Conservation (phyloP, 2,329 filamentous ascomycete genomes). For the Cladobotryum mycophilum region DNA sequence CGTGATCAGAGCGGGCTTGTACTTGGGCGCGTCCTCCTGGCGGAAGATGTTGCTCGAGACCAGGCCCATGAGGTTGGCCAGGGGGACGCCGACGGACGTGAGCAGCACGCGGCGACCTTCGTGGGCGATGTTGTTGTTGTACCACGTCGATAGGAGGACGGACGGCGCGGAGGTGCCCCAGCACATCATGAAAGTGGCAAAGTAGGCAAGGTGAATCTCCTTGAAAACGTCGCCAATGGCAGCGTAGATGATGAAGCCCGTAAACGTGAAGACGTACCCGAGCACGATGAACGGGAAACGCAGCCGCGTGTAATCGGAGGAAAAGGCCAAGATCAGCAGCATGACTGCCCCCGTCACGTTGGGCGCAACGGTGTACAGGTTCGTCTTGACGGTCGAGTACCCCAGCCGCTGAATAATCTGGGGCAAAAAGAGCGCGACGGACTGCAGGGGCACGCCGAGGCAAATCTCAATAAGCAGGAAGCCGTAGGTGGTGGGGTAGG, state of each 20-base stretch:
- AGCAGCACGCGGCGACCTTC: slow-evolving; percentile 65
- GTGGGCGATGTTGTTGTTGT: slow-evolving; percentile 78
- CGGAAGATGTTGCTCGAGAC: slow-evolving; percentile 65
- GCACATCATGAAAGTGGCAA: slow-evolving; percentile 75
- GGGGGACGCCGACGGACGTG: slow-evolving; percentile 65
- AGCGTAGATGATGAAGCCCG: slow-evolving; percentile 73
- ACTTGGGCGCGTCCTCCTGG: slow-evolving; percentile 57
- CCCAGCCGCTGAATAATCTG: slow-evolving; percentile 48
- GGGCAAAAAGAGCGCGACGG: slow-evolving; percentile 47
- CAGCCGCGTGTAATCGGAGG: slow-evolving; percentile 58
- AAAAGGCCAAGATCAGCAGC: slow-evolving; percentile 65
- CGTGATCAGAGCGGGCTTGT: slow-evolving; percentile 58
- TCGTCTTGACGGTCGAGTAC: slow-evolving; percentile 53
- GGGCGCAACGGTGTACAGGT: slow-evolving; percentile 75
- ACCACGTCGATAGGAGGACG: slow-evolving; percentile 60
- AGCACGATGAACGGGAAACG: slow-evolving; percentile 69
- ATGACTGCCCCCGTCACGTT: slow-evolving; percentile 69
- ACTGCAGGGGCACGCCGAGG: slow-evolving; percentile 53
- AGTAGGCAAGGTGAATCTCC: slow-evolving; percentile 63
- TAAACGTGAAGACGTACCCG: slow-evolving; percentile 68
- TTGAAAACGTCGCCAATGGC: slow-evolving; percentile 57
- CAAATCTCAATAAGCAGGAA: slow-evolving; percentile 52
- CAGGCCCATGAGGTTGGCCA: slow-evolving; percentile 72
- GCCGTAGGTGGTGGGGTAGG: slow-evolving; percentile 40
- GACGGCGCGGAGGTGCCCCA: slow-evolving; percentile 72